Evolutionary conservation across 2,329 filamentous ascomycete species (phyloP), one percentile per base, ranked within the genome.

Genomic region (Arthrobotrys iridis): DNA sequence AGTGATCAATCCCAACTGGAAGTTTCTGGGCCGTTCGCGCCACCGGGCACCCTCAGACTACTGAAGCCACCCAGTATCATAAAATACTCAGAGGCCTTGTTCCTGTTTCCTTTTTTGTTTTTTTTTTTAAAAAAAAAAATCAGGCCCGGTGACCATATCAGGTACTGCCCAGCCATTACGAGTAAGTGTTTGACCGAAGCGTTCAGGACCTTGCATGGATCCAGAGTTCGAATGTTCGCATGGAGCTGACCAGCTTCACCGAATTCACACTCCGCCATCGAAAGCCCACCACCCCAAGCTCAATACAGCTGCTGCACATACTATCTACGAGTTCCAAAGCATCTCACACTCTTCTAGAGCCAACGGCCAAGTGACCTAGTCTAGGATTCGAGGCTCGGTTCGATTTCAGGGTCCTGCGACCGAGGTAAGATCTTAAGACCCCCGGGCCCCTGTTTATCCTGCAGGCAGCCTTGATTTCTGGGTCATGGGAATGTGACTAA

Each of bases 401-500:
- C 40, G 24, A 48, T 10, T 22, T 45, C 48, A 58, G 55, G 43
- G 65, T 46, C 24, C 62, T 26, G 20, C 35, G 26, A 40, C 46
- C 35, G 37, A 35, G 26, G 33, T 46, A 33, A 52, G 37, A 57
- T 22, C 52, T 60, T 20, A 35, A 60, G 48, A 33, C 52, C 52
- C 62, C 60, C 45, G 40, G 52, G n/a, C n/a, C n/a, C 33, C 50
- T 37, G 41, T 43, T 8, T 30, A 35, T n/a, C 46, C 65, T 70
- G 55, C 57, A 62, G 65, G 55, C 45, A 35, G 57, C 57, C 65
- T 55, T 48, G n/a, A n/a, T 46, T 41, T 43, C 24, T 15, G 43
- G 41, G 52, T 45, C 64, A 60, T 70, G 65, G 55, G 65, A 55
- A 70, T 70, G 65, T 55, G 65, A 55, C 65, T 70, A 70, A 70